Evolutionary conservation across 345 rosid species (phyloP).

Genomic region (Sonneratia alba): DNA sequence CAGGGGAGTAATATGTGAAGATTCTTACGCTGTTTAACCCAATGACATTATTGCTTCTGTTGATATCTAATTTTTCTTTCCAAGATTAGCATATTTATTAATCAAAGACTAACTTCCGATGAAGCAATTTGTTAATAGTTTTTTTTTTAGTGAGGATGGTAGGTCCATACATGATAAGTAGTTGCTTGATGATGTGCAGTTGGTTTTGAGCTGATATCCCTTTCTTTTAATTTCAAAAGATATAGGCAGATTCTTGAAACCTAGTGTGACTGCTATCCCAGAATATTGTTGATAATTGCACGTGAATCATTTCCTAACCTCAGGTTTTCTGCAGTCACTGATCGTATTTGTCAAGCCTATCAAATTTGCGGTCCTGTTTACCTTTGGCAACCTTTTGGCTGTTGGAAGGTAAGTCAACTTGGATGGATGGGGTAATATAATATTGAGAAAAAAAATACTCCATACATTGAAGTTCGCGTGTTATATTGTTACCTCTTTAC

Average conservation of each 20-base stretch:
- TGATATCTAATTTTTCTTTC: too few species aligned
- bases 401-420: conserved; percentile 66
- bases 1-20: background rate
- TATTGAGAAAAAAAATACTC: background rate
- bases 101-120: background rate
- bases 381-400: conserved; percentile 79
- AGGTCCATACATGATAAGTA: background rate
- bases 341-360: conserved; percentile 70
- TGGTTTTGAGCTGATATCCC: background rate
- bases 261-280: background rate
- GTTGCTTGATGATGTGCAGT: background rate
- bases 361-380: conserved; percentile 83
- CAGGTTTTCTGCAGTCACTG: conserved; percentile 51
- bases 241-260: conserved; percentile 1
- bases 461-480: background rate
- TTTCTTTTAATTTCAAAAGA: background rate
- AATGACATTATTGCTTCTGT: background rate
- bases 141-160: background rate
- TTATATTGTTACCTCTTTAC: background rate
- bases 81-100: background rate
- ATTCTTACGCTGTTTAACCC: background rate
- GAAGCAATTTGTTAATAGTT: background rate
- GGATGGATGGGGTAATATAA: background rate
- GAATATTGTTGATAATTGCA: background rate
- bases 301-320: conserved; percentile 12